These are phyloP conservation scores for Umbelopsis isabellina DNA, from an alignment of 192 early-diverging fungal genomes.

Conservation along the genomic window DNA sequence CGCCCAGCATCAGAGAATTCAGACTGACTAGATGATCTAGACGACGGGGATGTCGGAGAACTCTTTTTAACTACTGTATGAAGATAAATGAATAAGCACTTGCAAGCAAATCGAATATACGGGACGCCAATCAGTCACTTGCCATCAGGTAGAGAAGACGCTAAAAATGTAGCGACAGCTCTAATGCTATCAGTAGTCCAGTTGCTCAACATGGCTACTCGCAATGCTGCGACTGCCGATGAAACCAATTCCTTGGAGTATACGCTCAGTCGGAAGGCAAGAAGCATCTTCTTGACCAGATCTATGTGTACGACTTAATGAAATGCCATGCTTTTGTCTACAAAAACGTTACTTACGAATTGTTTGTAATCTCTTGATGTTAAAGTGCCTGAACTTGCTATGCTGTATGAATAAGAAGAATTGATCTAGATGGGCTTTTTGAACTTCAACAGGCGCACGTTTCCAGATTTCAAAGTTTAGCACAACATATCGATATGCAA, in stretches of 20 bases:
- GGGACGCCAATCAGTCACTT: neutral
- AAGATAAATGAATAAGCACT: neutral
- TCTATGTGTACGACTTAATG: constrained; percentile 37
- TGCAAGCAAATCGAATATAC: neutral
- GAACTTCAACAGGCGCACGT: constrained; percentile 54
- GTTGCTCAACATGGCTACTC: constrained; percentile 55
- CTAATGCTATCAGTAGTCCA: constrained; percentile 64
- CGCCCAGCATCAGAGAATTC: neutral
- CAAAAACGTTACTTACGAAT: constrained; percentile 51
- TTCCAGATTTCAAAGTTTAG: constrained; percentile 75
- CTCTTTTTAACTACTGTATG: neutral
- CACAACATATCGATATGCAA: constrained; percentile 64
- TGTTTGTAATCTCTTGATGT: constrained; percentile 58
- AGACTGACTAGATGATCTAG: neutral
- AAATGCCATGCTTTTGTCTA: neutral
- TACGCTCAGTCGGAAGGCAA: constrained; percentile 59
- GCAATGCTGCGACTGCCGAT: constrained; percentile 54
- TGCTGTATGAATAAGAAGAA: constrained; percentile 60
- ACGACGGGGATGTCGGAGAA: neutral
- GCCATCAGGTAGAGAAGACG: constrained; percentile 62
- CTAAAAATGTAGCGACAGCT: constrained; percentile 63
- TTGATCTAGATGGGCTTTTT: constrained; percentile 62
- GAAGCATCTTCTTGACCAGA: constrained; percentile 64
- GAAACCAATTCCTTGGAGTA: constrained; percentile 58
- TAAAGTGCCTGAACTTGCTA: constrained; percentile 58